These are phyloP conservation scores for Fraxinus paxiana DNA, from an alignment of 305 asterid species.

Conservation along the genomic window DNA sequence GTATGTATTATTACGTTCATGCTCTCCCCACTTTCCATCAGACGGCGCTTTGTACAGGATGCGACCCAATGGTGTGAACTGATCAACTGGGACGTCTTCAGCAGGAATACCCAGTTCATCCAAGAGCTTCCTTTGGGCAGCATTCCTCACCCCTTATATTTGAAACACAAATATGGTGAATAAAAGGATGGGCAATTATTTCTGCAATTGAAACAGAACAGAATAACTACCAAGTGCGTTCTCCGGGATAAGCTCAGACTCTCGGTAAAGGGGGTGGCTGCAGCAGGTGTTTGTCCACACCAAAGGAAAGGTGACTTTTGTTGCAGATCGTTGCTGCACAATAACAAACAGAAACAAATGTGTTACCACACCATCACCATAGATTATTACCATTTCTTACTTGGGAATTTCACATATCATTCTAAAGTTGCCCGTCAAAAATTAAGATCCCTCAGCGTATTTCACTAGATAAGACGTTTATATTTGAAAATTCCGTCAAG, in stretches of 20 bases:
- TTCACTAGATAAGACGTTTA: neutral
- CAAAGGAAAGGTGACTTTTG: conserved; percentile 74
- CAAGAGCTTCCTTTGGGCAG: conserved; percentile 91
- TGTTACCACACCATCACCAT: neutral
- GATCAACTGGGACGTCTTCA: conserved; percentile 80
- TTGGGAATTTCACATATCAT: neutral
- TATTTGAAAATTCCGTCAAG: neutral
- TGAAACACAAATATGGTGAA: conserved; percentile 16
- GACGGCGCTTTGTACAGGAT: conserved; percentile 95
- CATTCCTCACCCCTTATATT: conserved; percentile 74
- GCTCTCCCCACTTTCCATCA: conserved; percentile 99
- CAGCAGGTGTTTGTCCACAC: conserved; percentile 91
- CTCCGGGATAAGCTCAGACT: conserved; percentile 67
- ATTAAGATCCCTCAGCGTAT: neutral
- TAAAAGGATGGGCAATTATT: neutral
- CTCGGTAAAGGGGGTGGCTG: conserved; percentile 75
- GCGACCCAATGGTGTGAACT: conserved; percentile 79
- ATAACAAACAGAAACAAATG: conserved; percentile 8
- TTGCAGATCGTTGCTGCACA: conserved; percentile 67
- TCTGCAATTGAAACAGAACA: conserved; percentile 6
- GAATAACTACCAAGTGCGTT: conserved; percentile 51
- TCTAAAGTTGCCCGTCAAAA: neutral
- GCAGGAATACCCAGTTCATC: conserved; percentile 93
- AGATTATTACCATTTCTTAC: neutral
- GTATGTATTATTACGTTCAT: conserved; percentile 55